These are phyloP conservation scores for Hyaloscypha bicolor DNA, from an alignment of 495 filamentous ascomycete genomes.

Conservation along the genomic window DNA sequence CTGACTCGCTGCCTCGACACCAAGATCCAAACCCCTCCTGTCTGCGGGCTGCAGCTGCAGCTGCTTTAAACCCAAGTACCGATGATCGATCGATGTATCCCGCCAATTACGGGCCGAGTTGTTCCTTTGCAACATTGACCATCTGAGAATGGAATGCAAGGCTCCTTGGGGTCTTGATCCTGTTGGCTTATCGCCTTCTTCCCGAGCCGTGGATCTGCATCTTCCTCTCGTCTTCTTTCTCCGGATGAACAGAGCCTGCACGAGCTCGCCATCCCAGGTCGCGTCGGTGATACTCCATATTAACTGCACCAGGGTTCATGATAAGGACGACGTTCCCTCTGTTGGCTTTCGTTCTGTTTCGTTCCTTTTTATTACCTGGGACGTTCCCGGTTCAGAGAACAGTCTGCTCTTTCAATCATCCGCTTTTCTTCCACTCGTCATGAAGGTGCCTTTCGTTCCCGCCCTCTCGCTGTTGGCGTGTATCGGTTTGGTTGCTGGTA, in stretches of 20 bases:
- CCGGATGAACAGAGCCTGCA: neutral
- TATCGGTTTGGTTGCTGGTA: constrained; percentile 11
- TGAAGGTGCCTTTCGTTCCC: constrained; percentile 28
- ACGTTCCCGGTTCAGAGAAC: neutral
- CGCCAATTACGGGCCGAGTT: no score
- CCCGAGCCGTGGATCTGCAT: neutral
- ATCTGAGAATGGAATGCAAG: neutral
- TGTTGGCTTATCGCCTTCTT: neutral
- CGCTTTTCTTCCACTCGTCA: constrained; percentile 1
- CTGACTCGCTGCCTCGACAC: no score
- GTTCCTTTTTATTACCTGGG: neutral
- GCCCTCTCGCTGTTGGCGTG: constrained; percentile 18
- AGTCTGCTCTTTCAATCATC: neutral
- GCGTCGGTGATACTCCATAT: neutral
- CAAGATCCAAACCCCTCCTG: no score
- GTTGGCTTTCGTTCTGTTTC: neutral
- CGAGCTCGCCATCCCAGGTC: neutral
- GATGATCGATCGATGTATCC: no score
- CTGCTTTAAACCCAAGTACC: no score
- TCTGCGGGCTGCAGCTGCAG: no score
- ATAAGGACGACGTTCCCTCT: neutral
- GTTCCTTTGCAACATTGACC: neutral
- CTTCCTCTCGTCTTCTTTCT: neutral
- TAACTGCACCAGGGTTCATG: neutral
- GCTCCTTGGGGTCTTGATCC: neutral